These are phyloP conservation scores for Cylindricascospora bacillispora DNA, from an alignment of 1,139 yeast genomes.

Conservation along the genomic window DNA sequence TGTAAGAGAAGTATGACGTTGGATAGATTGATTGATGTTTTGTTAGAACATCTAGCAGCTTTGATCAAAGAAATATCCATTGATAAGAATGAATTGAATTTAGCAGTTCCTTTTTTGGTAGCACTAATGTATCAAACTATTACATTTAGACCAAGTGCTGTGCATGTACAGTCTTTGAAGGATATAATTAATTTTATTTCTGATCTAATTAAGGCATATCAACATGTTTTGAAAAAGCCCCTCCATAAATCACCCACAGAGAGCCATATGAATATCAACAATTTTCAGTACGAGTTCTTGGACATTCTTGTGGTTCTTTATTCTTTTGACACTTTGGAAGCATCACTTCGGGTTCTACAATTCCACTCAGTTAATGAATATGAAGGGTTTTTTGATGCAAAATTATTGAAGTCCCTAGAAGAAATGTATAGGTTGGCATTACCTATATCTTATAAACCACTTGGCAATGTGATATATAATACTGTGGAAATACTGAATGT, in stretches of 20 bases:
- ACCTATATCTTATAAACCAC: slow-evolving; percentile 22
- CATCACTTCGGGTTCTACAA: slow-evolving; percentile 20
- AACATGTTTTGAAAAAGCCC: slow-evolving; percentile 17
- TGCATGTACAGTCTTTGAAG: slow-evolving; percentile 27
- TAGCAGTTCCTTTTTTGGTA: slow-evolving; percentile 40
- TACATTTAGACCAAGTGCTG: slow-evolving; percentile 46
- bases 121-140: slow-evolving; percentile 41
- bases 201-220: slow-evolving; percentile 19
- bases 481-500: slow-evolving; percentile 16
- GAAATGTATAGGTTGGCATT: slow-evolving; percentile 16
- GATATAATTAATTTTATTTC: slow-evolving; percentile 16
- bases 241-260: slow-evolving; percentile 11
- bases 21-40: slow-evolving; percentile 18
- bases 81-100: slow-evolving; percentile 16
- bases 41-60: slow-evolving; percentile 31
- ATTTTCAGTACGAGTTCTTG: slow-evolving; percentile 29
- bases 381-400: slow-evolving; percentile 11
- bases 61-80: slow-evolving; percentile 19
- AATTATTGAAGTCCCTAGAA: slow-evolving; percentile 12
- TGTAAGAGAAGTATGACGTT: slow-evolving; percentile 13
- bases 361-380: slow-evolving; percentile 9
- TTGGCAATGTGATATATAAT: slow-evolving; percentile 17
- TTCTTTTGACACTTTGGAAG: slow-evolving; percentile 45
- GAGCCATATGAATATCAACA: slow-evolving; percentile 6
- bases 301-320: slow-evolving; percentile 39